Evolutionary conservation across 208 protist species (phyloP).

Genomic region (Trypanosomatidae sp.): DNA sequence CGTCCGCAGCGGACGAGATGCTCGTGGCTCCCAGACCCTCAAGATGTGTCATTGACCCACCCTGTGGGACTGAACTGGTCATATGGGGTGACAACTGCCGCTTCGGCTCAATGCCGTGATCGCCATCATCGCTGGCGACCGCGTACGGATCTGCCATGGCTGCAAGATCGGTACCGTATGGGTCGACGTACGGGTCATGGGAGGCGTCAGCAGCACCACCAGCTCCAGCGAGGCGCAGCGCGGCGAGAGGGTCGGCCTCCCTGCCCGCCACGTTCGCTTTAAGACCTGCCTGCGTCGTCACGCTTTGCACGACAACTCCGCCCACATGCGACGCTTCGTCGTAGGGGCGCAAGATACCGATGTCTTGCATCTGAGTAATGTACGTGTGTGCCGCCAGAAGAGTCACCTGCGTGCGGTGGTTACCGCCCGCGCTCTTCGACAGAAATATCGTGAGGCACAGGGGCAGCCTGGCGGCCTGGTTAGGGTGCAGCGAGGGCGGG

Average conservation of each 20-base stretch:
- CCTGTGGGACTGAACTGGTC: not conserved
- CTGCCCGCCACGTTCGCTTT: not conserved
- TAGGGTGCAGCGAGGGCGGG: conserved; percentile 34
- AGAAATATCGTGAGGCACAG: conserved; percentile 53
- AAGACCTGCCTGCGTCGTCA: not conserved
- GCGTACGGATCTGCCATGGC: conserved; percentile 22
- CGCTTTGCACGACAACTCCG: not conserved
- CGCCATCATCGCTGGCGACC: not conserved
- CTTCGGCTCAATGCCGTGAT: not conserved
- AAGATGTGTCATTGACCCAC: not conserved
- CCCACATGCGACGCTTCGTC: not conserved
- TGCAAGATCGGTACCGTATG: not conserved
- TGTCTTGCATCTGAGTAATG: conserved; percentile 44
- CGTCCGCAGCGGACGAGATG: conserved; percentile 3
- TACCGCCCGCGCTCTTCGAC: conserved; percentile 54
- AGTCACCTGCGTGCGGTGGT: conserved; percentile 48
- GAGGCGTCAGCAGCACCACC: conserved; percentile 12
- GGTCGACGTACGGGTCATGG: conserved; percentile 24
- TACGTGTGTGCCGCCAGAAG: conserved; percentile 58
- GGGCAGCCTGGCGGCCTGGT: conserved; percentile 25
- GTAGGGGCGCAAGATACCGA: conserved; percentile 31
- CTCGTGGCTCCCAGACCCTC: not conserved
- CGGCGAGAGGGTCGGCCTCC: conserved; percentile 19
- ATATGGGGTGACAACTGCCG: not conserved
- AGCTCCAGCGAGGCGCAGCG: not conserved